Base-by-base conservation (phyloP, 495 filamentous ascomycete genomes). In the Xanthoparmelia taractica region DNA sequence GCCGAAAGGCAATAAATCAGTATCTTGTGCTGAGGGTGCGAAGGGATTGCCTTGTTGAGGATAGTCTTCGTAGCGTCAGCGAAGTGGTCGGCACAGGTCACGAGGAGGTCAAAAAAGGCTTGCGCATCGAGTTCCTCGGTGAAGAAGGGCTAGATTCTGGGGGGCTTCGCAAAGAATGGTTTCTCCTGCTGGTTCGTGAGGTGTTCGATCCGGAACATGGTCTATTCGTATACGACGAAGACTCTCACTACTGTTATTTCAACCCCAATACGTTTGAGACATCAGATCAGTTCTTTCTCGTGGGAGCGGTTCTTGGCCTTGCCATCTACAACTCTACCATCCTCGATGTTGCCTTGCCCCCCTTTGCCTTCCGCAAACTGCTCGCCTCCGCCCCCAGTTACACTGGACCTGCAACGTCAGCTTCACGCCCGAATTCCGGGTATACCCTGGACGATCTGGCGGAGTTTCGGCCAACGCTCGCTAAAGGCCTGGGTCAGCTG, bases 271-370 rank as follows among this genome's bases (percentile, higher is more conserved):
- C 89, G 48, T 90, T 96, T 68, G 92, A 97, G 72, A 92, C 90
- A 0, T 93, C 93, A 11, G 91, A 96, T 70, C 92, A 96, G 66
- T 97, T 89, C 72, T 96, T 92, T 69, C 78, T 97, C 52, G 90
- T 97, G 55, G 92, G 92, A 31, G 90, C 91, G 43, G 75, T 96
- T 37, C 82, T 96, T 33, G 92, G 92, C 5, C 81, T 97, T 31
- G 92, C 92, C 25, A 96, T 97, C 68, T 96, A 97, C 78, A 96
- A 97, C 74, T 95, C 91, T 2, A 97, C 91, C 3, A 96, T 97
- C 68, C 80, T 97, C 8, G 92, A 97, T 69, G 82, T 97, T 55
- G 87, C 90, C 12, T 78, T 97, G 20, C 92, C 92, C 7, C 91
- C 93, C n/a, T 96, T 96, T 71, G 87, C 87, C 2, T 97, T 96